Conservation (phyloP, 805 yeast genomes). For the Yamadazyma insecticola region DNA sequence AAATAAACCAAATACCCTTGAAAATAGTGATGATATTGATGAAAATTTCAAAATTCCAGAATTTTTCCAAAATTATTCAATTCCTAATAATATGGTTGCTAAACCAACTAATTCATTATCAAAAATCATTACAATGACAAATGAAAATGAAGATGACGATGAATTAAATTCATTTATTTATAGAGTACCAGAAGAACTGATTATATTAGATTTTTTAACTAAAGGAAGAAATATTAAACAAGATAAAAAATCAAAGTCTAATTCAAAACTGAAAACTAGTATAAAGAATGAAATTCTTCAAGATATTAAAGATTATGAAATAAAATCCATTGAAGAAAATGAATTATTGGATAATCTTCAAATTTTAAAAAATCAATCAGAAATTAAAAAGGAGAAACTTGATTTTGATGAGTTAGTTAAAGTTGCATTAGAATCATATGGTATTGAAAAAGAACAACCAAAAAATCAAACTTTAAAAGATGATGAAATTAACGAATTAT, state of each 20-base stretch:
- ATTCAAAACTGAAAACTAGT: too few species aligned
- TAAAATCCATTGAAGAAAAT: constrained; percentile 1
- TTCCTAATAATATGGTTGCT: constrained; percentile 17
- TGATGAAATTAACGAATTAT: constrained; percentile 47
- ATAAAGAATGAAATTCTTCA: too few species aligned
- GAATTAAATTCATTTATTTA: constrained; percentile 45
- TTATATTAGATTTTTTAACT: constrained; percentile 64
- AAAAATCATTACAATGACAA: constrained; percentile 17
- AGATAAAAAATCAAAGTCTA: constrained; percentile 21
- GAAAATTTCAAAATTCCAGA: constrained; percentile 24
- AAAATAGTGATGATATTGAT: constrained; percentile 15
- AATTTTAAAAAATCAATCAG: constrained; percentile 7
- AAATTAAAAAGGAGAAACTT: constrained; percentile 15
- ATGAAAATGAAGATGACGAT: constrained; percentile 7
- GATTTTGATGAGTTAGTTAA: constrained; percentile 47
- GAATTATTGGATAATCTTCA: constrained; percentile 8
- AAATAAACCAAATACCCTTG: constrained; percentile 8
- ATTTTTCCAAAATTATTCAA: constrained; percentile 19
- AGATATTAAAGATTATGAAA: constrained; percentile 4
- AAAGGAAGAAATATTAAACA: constrained; percentile 29
- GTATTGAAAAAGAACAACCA: background rate
- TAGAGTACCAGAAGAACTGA: constrained; percentile 62
- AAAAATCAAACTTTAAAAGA: background rate
- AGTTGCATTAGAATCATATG: constrained; percentile 26
- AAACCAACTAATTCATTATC: constrained; percentile 13